Evolutionary conservation across 805 yeast genomes (phyloP), one percentile per base, ranked within the genome.

Genomic region (Ogataea pini): DNA sequence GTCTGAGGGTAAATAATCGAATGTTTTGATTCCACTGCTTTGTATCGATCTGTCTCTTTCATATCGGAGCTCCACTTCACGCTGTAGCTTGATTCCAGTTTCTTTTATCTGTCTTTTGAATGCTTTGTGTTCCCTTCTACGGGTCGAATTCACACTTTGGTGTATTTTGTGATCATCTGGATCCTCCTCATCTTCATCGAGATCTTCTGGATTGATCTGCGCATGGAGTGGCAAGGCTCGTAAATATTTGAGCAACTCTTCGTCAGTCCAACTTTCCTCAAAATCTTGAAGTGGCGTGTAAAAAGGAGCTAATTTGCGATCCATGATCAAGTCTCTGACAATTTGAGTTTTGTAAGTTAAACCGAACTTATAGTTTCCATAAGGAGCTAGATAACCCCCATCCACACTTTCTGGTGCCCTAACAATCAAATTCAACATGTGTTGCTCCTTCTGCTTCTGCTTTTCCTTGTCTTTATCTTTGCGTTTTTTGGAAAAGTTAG

Each of bases 361-460:
- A 57, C 82, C 84, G 40, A 86, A 82, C 54, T 83, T 79, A 67
- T 92, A 92, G 27, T 87, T 86, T 1, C 97, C 97, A 67, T 79
- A 88, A 0, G 98, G 97, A 1, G 96, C 96, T 54, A 92, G 69
- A 62, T 72, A 90, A 1, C 99, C 99, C 16, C 99, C 99, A 68
- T 94, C 98, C 13, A 92, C 96, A 53, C 73, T 80, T 60, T 89
- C 96, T 33, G 73, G 73, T 58, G 67, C 77, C 51, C 76, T 72
- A 2, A 86, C 89, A 18, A 86, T 70, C 46, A 86, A 69, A 19
- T 81, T 76, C 52, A 69, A 57, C 46, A 78, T 79, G 57, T 82
- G 89, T 14, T 68, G 66, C 51, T 82, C 86, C 47, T 76, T 76
- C 43, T 64, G 63, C 43, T 61, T 63, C 49, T 78, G 83, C 59